Percentiles rank a stretch among this genome's conserved stretches.
phyloP scores from a whole-genome alignment of 805 yeast species.

The Debaryomyces prosopidis region DNA sequence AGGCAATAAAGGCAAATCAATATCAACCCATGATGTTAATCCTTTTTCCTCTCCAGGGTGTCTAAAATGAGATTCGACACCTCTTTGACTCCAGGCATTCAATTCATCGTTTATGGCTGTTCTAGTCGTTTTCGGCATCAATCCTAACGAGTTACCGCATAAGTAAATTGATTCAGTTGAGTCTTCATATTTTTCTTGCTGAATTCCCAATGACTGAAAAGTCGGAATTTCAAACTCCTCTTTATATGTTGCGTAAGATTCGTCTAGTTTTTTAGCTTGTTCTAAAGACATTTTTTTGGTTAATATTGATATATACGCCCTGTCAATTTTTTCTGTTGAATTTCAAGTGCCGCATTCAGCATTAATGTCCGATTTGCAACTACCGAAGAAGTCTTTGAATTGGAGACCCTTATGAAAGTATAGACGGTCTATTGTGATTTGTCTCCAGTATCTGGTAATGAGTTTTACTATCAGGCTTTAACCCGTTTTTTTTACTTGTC shows the following conservation, averaged over 20 bases:
- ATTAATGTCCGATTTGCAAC: no score
- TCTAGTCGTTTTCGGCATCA: conserved; percentile 73
- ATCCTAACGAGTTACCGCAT: conserved; percentile 93
- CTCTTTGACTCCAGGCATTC: conserved; percentile 79
- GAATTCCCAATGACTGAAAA: conserved; percentile 55
- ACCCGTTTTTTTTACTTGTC: no score
- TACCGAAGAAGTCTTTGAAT: no score
- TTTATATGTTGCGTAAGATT: conserved; percentile 34
- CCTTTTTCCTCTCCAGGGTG: conserved; percentile 53
- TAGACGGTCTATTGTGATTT: no score
- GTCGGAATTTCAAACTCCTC: conserved; percentile 69
- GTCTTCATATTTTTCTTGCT: conserved; percentile 14
- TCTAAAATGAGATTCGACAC: conserved; percentile 81
- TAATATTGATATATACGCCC: not conserved
- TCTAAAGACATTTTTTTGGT: conserved; percentile 13
- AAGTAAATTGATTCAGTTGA: conserved; percentile 51
- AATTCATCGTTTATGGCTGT: conserved; percentile 63
- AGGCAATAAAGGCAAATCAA: conserved; percentile 75
- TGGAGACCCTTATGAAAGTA: no score
- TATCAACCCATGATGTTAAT: conserved; percentile 76
- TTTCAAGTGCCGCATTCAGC: not conserved
- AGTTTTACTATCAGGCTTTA: no score
- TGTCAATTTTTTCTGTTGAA: not conserved
- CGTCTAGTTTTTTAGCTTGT: conserved; percentile 36
- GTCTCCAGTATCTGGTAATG: no score